A percentile compares a stretch with the other conserved stretches of the same genome.
These are phyloP conservation scores for Parasarocladium wereldwijsianum DNA, from an alignment of 2,329 filamentous ascomycete genomes.

Conservation along the genomic window DNA sequence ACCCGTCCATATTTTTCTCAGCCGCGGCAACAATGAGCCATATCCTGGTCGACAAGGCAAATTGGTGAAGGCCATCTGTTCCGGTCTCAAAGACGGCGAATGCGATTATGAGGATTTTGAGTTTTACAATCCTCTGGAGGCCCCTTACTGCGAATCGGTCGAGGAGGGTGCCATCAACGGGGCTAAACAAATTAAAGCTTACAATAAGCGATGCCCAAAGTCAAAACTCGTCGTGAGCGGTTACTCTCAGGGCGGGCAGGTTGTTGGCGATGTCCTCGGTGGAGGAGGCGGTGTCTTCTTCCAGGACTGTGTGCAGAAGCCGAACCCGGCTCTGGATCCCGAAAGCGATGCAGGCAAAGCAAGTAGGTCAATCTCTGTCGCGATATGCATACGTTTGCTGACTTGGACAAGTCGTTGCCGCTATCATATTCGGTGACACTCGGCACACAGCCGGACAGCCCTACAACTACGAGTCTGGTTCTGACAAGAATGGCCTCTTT, in stretches of 20 bases:
- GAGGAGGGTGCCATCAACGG: constrained; percentile 19
- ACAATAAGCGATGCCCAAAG: constrained; percentile 22
- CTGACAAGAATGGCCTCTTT: constrained; percentile 8
- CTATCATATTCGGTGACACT: constrained; percentile 16
- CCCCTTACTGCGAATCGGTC: constrained; percentile 19
- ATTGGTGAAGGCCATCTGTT: constrained; percentile 13
- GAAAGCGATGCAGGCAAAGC: constrained; percentile 14
- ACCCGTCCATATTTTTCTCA: constrained; percentile 15
- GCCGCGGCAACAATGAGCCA: constrained; percentile 15
- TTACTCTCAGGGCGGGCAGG: constrained; percentile 24
- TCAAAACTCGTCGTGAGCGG: constrained; percentile 24
- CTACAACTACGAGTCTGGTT: constrained; percentile 16
- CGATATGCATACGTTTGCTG: not conserved
- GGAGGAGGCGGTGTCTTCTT: constrained; percentile 19
- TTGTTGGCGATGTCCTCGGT: constrained; percentile 20
- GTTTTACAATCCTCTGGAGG: constrained; percentile 12
- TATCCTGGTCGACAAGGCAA: constrained; percentile 15
- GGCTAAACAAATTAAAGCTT: constrained; percentile 21
- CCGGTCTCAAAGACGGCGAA: constrained; percentile 10
- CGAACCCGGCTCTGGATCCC: constrained; percentile 12
- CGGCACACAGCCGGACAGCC: constrained; percentile 17
- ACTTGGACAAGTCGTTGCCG: constrained; percentile 13
- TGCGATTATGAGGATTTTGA: constrained; percentile 19
- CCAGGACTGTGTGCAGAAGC: constrained; percentile 13
- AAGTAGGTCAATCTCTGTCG: constrained; percentile 12